Percentiles rank a stretch among this genome's conserved stretches.
Evolutionary conservation across 768 basidiomycete species (phyloP).

Genomic region (Termitomyces bulborhizus): DNA sequence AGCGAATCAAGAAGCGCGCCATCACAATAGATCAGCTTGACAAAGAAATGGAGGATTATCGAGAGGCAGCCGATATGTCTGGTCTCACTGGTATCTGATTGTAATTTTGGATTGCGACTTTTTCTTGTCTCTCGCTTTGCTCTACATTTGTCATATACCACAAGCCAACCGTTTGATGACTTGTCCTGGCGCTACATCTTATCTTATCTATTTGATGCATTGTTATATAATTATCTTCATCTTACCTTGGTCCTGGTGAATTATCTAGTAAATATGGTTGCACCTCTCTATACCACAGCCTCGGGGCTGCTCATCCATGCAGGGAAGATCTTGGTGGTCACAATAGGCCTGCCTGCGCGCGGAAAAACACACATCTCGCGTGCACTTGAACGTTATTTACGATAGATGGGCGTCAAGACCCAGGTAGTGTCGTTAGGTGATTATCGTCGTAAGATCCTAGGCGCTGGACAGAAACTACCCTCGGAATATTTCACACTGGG

Average conservation of each 20-base stretch:
- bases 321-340: conserved; percentile 90
- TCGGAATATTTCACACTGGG: conserved; percentile 88
- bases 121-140: neutral
- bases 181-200: neutral
- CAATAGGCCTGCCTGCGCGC: conserved; percentile 89
- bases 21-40: conserved; percentile 57
- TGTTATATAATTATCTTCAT: neutral
- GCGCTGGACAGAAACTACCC: conserved; percentile 83
- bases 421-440: conserved; percentile 94
- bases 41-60: conserved; percentile 78
- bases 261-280: conserved; percentile 62
- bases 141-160: neutral
- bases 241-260: neutral
- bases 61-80: conserved; percentile 33
- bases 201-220: conserved; percentile 2
- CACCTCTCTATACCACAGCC: conserved; percentile 92
- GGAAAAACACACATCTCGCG: conserved; percentile 97
- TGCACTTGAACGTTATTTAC: conserved; percentile 91
- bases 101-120: neutral
- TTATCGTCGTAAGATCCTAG: conserved; percentile 85
- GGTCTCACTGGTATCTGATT: conserved; percentile 2
- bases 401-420: conserved; percentile 98
- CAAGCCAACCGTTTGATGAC: neutral
- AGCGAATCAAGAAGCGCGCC: conserved; percentile 56
- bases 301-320: conserved; percentile 86